Conservation (phyloP, 306 rosid genomes). For the Luffa aegyptiaca region DNA sequence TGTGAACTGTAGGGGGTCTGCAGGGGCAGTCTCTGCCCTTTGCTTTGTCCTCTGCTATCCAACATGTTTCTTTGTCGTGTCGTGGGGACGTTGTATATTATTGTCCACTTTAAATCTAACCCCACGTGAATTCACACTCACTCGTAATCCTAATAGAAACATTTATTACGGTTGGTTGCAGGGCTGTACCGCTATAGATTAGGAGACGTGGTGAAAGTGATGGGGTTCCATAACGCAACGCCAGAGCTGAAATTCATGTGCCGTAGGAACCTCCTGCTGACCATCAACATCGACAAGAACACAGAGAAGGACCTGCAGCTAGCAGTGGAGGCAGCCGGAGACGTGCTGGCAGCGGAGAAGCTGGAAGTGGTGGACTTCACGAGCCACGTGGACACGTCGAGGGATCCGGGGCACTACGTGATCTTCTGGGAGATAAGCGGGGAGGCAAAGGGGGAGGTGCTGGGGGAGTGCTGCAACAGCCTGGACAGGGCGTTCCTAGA, state of each 20-base stretch:
- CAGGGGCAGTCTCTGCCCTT: background rate
- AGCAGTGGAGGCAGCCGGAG: slow-evolving; percentile 58
- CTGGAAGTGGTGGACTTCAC: slow-evolving; percentile 71
- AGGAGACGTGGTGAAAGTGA: slow-evolving; percentile 77
- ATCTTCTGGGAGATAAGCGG: slow-evolving; percentile 79
- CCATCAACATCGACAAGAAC: slow-evolving; percentile 78
- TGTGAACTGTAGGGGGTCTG: slow-evolving; percentile 11
- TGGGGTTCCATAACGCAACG: slow-evolving; percentile 66
- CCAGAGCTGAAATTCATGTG: slow-evolving; percentile 68
- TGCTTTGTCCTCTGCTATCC: background rate
- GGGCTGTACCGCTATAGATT: slow-evolving; percentile 75
- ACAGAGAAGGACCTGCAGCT: slow-evolving; percentile 68
- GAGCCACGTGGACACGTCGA: slow-evolving; percentile 49
- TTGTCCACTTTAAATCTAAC: background rate
- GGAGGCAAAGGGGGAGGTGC: slow-evolving; percentile 46
- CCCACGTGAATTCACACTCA: background rate
- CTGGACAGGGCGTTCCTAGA: slow-evolving; percentile 64
- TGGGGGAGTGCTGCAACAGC: slow-evolving; percentile 65
- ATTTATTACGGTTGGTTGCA: slow-evolving; percentile 23
- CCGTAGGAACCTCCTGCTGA: slow-evolving; percentile 56
- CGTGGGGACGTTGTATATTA: background rate
- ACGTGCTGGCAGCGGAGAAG: slow-evolving; percentile 46
- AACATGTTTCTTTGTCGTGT: background rate
- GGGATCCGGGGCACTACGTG: slow-evolving; percentile 78
- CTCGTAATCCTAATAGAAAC: background rate